Evolutionary conservation across 2,329 filamentous ascomycete genomes (phyloP), one percentile per base, ranked within the genome.

Genomic region (Talaromyces piceae): DNA sequence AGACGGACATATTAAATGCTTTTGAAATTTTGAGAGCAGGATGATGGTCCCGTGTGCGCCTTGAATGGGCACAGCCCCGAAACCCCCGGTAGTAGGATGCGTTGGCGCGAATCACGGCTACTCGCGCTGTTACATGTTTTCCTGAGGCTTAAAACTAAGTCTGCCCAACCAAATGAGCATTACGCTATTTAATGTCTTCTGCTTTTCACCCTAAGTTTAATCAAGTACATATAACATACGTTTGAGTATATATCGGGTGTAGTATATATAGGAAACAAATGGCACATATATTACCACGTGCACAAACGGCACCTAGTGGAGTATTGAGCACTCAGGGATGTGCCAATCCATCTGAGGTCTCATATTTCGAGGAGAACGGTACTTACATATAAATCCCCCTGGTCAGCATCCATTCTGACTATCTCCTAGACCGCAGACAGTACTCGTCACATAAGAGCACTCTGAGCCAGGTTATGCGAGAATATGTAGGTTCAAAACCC

Each of bases 351-450:
- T 25, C 28, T n/a, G 41, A 51, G 12, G 43, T 41, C 22, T 25
- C 46, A 41, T 46, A 45, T 22, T 31, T 37, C 25, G 49, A 51
- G 46, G 43, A 51, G 27, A 41, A 31, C 23, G 49, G 49, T 51
- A n/a, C n/a, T n/a, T n/a, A n/a, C n/a, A n/a, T n/a, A n/a, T n/a
- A n/a, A n/a, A n/a, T n/a, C n/a, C n/a, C n/a, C n/a, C n/a, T n/a
- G n/a, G n/a, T n/a, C n/a, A n/a, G n/a, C n/a, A n/a, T n/a, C n/a
- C n/a, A n/a, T 39, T 31, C 33, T 45, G 22, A 45, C 8, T n/a
- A 11, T 33, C 13, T 33, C 27, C 3, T 20, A 50, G 48, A 45
- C 31, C 33, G 37, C 4, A 50, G 27, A 22, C 39, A 18, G 13
- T 50, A 45, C 28, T 28, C 26, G 9, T 37, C 43, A n/a, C 30